A percentile compares a stretch with the other conserved stretches of the same genome.
Evolutionary conservation across 306 rosid genomes (phyloP).

Genomic region (Medicago lupulina): DNA sequence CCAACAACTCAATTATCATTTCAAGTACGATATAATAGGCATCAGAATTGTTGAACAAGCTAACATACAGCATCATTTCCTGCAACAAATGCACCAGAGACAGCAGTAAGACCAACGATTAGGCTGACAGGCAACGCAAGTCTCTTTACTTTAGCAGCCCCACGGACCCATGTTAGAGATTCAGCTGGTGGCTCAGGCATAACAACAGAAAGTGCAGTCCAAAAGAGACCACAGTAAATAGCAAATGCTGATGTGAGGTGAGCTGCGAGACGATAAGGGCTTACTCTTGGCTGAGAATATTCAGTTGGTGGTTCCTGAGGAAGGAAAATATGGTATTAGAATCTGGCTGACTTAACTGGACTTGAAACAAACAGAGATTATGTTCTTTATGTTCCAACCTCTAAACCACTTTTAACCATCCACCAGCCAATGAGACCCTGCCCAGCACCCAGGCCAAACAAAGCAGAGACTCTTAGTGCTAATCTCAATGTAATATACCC

Average conservation of each 20-base stretch:
- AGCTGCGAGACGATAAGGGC: conserved; percentile 97
- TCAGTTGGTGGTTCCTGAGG: conserved; percentile 85
- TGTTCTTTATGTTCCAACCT: conserved; percentile 50
- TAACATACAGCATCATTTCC: conserved; percentile 90
- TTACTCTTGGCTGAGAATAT: conserved; percentile 89
- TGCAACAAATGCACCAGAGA: conserved; percentile 97
- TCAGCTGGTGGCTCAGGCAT: conserved; percentile 93
- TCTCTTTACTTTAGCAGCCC: conserved; percentile 87
- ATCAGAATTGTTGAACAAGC: conserved; percentile 19
- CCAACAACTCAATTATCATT: conserved; percentile 15
- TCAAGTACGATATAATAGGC: conserved; percentile 23
- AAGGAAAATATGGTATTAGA: conserved; percentile 40
- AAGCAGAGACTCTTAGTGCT: conserved; percentile 73
- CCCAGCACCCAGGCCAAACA: conserved; percentile 86
- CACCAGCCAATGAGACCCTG: conserved; percentile 94
- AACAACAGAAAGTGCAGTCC: conserved; percentile 91
- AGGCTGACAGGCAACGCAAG: conserved; percentile 75
- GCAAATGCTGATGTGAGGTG: conserved; percentile 96
- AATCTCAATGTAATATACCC: conserved; percentile 79
- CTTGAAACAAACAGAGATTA: conserved; percentile 32
- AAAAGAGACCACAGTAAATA: conserved; percentile 84
- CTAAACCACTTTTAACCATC: conserved; percentile 93
- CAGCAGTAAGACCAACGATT: conserved; percentile 80
- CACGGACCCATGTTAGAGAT: conserved; percentile 77
- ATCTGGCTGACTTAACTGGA: conserved; percentile 14